Evolutionary conservation across 75 land plant genomes (phyloP).

Genomic region (Picea glauca): DNA sequence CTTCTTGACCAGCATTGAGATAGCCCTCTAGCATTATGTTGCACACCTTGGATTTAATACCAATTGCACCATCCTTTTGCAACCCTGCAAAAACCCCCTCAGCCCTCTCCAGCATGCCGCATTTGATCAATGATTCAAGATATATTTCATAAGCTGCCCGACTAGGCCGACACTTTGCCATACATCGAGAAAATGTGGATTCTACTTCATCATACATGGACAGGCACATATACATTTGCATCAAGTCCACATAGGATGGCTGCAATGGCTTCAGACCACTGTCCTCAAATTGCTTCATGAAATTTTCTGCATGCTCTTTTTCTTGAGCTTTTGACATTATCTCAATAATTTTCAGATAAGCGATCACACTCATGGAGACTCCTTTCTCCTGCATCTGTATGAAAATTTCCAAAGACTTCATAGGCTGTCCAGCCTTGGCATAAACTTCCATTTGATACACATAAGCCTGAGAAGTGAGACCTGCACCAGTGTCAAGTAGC

Average conservation of each 20-base stretch:
- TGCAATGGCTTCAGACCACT: conserved; percentile 52
- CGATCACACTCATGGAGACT: conserved; percentile 29
- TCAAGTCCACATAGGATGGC: conserved; percentile 56
- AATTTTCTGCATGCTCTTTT: conserved; percentile 49
- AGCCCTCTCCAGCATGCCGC: conserved; percentile 65
- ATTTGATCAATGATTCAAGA: conserved; percentile 58
- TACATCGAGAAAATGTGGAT: conserved; percentile 35
- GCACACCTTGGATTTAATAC: conserved; percentile 51
- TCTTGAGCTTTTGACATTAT: conserved; percentile 58
- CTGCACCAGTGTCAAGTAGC: conserved; percentile 26
- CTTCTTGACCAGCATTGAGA: conserved; percentile 33
- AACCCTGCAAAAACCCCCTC: conserved; percentile 64
- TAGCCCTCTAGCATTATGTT: conserved; percentile 70
- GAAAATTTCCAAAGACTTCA: conserved; percentile 59
- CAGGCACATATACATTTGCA: conserved; percentile 65
- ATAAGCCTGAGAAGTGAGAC: conserved; percentile 56
- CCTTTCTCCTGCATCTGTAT: conserved; percentile 46
- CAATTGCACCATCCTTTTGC: conserved; percentile 39
- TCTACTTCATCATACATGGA: conserved; percentile 60
- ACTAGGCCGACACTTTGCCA: conserved; percentile 52
- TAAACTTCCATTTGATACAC: conserved; percentile 72
- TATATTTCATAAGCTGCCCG: conserved; percentile 51
- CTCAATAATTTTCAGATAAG: conserved; percentile 72
- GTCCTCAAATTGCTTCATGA: conserved; percentile 51
- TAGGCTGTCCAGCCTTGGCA: conserved; percentile 58